Conservation (phyloP, 495 filamentous ascomycete genomes). For the Penicillium macrosclerotiorum region DNA sequence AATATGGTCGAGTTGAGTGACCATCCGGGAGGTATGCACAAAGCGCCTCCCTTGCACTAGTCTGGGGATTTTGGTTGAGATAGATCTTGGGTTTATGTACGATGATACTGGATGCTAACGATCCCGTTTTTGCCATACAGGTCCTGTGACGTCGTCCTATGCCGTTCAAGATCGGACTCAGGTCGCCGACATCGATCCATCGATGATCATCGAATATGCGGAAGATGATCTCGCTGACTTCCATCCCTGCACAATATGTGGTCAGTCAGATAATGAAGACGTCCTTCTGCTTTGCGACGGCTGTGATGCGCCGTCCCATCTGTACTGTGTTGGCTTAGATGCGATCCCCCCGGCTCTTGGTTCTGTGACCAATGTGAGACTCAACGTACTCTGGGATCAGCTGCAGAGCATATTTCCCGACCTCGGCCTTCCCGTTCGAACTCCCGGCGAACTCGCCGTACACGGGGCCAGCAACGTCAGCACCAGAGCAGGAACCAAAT, state of each 20-base stretch:
- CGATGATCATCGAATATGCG: constrained; percentile 69
- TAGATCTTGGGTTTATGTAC: not conserved
- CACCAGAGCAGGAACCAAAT: constrained; percentile 42
- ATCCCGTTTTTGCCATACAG: constrained; percentile 42
- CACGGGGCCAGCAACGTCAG: constrained; percentile 47
- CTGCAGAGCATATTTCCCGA: constrained; percentile 29
- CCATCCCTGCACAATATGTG: constrained; percentile 79
- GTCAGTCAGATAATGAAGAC: constrained; percentile 70
- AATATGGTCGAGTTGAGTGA: constrained; percentile 83
- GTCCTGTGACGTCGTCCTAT: constrained; percentile 73
- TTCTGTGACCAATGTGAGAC: constrained; percentile 76
- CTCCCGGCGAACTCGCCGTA: constrained; percentile 47
- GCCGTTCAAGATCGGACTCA: constrained; percentile 86
- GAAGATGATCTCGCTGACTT: constrained; percentile 62
- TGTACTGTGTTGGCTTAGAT: constrained; percentile 80
- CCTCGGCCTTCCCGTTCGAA: constrained; percentile 28
- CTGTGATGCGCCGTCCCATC: constrained; percentile 82
- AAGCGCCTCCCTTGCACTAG: not conserved
- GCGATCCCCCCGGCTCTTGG: constrained; percentile 72
- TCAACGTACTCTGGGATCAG: constrained; percentile 44
- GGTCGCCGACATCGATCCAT: constrained; percentile 81
- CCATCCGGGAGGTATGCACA: constrained; percentile 67
- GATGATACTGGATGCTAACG: not conserved
- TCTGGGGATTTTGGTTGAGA: not conserved
- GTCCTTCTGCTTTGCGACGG: constrained; percentile 81